Conservation (phyloP, 768 basidiomycete genomes). For the Rhizopogon vulgaris region DNA sequence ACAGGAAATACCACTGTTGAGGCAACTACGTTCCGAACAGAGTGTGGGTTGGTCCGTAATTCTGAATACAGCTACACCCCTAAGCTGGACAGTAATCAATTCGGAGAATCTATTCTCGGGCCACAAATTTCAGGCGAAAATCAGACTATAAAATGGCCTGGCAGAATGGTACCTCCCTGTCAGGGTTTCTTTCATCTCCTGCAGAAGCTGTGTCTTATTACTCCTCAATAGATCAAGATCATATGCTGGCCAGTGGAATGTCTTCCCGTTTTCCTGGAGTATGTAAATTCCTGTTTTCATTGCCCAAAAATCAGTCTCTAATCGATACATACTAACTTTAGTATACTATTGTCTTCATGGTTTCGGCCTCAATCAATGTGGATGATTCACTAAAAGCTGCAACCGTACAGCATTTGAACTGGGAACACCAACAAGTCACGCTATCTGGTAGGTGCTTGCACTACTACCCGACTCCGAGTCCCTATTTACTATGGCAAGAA, state of each 20-base stretch:
- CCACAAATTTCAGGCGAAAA: not conserved
- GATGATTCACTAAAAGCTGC: not conserved
- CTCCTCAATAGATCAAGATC: not conserved
- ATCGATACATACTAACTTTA: not conserved
- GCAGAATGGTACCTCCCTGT: too few relatives aligned
- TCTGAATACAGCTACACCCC: not conserved
- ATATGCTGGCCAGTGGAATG: not conserved
- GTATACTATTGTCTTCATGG: slow-evolving; percentile 4
- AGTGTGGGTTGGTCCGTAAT: slow-evolving; percentile 2
- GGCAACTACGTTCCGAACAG: slow-evolving; percentile 3
- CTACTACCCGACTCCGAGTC: not conserved
- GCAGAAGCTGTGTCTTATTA: not conserved
- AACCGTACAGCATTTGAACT: not conserved
- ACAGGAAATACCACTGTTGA: slow-evolving; percentile 4
- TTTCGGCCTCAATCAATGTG: slow-evolving; percentile 4
- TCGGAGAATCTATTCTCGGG: not conserved
- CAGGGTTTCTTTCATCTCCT: too few relatives aligned
- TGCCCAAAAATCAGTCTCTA: not conserved
- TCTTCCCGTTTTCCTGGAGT: not conserved
- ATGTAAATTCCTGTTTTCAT: not conserved
- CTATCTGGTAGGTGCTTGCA: not conserved
- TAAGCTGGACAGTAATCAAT: not conserved
- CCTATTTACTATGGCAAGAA: not conserved
- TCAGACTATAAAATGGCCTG: not conserved
- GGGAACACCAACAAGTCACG: not conserved